Evolutionary conservation across 106 monocot species (phyloP).

Genomic region (Ottelia alismoides): DNA sequence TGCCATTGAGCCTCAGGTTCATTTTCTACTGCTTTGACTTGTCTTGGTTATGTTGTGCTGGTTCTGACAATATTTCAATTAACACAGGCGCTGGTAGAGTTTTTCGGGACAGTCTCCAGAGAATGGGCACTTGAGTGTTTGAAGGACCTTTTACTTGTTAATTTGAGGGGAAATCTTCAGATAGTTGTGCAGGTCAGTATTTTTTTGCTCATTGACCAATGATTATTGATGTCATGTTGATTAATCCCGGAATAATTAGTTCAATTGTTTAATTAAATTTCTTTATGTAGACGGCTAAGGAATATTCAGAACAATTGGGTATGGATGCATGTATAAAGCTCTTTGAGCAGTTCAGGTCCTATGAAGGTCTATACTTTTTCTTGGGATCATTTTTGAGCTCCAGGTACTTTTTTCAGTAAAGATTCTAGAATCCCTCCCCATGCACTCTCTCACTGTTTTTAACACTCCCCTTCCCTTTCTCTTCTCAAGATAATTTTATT

Average conservation of each 20-base stretch:
- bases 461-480: neutral
- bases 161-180: slow-evolving; percentile 95
- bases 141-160: slow-evolving; percentile 92
- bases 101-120: slow-evolving; percentile 91
- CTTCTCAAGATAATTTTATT: neutral
- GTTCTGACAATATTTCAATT: too few relatives aligned
- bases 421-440: too few relatives aligned
- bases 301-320: slow-evolving; percentile 92
- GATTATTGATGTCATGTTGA: too few relatives aligned
- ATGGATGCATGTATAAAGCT: slow-evolving; percentile 76
- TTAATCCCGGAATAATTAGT: neutral
- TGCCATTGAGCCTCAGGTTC: slow-evolving; percentile 97
- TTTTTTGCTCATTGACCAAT: neutral
- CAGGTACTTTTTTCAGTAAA: slow-evolving; percentile 43
- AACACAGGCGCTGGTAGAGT: slow-evolving; percentile 95
- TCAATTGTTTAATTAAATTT: neutral
- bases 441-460: neutral
- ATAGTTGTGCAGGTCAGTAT: slow-evolving; percentile 83
- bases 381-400: slow-evolving; percentile 95
- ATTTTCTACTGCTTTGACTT: slow-evolving; percentile 13
- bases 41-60: too few relatives aligned
- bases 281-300: slow-evolving; percentile 66
- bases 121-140: slow-evolving; percentile 99
- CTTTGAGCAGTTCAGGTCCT: slow-evolving; percentile 77
- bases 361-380: slow-evolving; percentile 88